Evolutionary conservation across 768 basidiomycete species (phyloP).

Genomic region (Hericium alpestre): DNA sequence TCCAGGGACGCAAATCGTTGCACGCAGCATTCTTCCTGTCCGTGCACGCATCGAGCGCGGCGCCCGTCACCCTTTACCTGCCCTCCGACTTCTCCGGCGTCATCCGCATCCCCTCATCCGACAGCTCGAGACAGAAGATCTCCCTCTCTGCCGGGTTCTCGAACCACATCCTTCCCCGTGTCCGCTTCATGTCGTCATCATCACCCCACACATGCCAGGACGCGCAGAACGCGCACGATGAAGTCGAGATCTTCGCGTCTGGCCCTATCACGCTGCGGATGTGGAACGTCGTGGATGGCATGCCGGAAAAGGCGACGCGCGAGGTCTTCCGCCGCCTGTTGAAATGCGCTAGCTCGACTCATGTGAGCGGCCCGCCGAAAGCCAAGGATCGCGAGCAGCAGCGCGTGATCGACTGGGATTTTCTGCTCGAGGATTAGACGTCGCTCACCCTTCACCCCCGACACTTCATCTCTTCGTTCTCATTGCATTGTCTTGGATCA

Average conservation of each 20-base stretch:
- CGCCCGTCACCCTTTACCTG: slow-evolving; percentile 66
- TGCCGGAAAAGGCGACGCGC: slow-evolving; percentile 51
- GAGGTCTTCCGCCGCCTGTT: slow-evolving; percentile 35
- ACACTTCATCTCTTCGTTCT: background rate
- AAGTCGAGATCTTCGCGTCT: slow-evolving; percentile 49
- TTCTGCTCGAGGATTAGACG: slow-evolving; percentile 58
- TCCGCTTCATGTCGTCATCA: slow-evolving; percentile 19
- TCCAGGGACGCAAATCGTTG: slow-evolving; percentile 20
- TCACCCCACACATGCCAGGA: slow-evolving; percentile 14
- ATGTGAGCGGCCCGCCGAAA: slow-evolving; percentile 24
- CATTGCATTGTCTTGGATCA: background rate
- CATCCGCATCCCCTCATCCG: slow-evolving; percentile 34
- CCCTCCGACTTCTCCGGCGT: slow-evolving; percentile 71
- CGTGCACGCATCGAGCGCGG: slow-evolving; percentile 42
- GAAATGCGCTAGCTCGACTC: slow-evolving; percentile 51
- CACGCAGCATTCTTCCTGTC: slow-evolving; percentile 34
- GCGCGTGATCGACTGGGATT: slow-evolving; percentile 63
- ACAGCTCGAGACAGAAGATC: slow-evolving; percentile 20
- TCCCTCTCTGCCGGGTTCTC: slow-evolving; percentile 62
- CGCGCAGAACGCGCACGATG: slow-evolving; percentile 29
- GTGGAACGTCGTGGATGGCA: slow-evolving; percentile 65
- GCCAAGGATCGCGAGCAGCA: slow-evolving; percentile 25
- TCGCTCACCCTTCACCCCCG: background rate
- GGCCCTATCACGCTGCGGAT: slow-evolving; percentile 61
- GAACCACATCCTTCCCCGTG: slow-evolving; percentile 43